Evolutionary conservation across 164 flowering plant genomes (phyloP).

Genomic region (Malania oleifera): DNA sequence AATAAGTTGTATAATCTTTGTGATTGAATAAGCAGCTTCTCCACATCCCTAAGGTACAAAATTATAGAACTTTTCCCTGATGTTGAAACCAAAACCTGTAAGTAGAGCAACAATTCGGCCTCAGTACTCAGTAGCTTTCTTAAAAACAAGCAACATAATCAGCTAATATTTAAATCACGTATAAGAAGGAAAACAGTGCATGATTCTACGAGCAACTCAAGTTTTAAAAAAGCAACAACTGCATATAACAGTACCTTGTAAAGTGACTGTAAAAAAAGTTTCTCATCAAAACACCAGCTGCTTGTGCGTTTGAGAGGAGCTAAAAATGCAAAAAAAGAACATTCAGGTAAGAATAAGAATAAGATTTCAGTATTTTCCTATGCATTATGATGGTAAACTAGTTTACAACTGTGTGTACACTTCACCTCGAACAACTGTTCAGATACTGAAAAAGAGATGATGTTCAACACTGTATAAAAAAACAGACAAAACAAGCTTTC

Average conservation of each 20-base stretch:
- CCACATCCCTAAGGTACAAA: constrained; percentile 41
- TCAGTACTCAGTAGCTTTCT: not conserved
- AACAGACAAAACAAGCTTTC: too few species aligned
- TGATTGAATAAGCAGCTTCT: constrained; percentile 35
- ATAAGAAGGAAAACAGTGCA: not conserved
- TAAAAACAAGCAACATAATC: not conserved
- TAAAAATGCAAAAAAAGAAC: constrained; percentile 7
- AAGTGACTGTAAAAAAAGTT: constrained; percentile 35
- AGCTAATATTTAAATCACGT: not conserved
- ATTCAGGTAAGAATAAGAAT: too few species aligned
- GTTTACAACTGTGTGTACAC: too few species aligned
- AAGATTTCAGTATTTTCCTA: not conserved
- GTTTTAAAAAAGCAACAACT: not conserved
- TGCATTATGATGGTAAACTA: not conserved
- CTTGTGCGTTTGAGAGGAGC: constrained; percentile 26
- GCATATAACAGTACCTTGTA: constrained; percentile 29
- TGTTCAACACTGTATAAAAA: too few species aligned
- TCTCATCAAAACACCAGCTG: constrained; percentile 47
- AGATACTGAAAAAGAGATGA: too few species aligned
- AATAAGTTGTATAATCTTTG: constrained; percentile 34
- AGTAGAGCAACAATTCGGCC: not conserved
- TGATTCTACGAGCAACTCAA: not conserved
- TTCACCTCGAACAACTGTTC: too few species aligned
- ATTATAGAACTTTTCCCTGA: constrained; percentile 34
- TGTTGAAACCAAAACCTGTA: constrained; percentile 37